phyloP scores from a whole-genome alignment of 169 alveolate genomes.

The Plasmodium sp. region DNA sequence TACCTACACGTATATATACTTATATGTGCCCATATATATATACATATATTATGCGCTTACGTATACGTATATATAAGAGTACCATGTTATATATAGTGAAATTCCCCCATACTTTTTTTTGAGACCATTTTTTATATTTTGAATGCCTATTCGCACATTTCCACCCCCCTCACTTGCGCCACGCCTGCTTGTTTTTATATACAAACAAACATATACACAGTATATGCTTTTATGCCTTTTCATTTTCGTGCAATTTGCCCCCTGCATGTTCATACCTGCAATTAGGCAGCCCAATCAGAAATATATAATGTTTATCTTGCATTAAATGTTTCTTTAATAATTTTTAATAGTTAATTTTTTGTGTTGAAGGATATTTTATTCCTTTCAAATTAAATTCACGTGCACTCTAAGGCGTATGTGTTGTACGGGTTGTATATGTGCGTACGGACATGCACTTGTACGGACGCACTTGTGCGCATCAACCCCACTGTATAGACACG shows the following conservation, averaged over 20 bases:
- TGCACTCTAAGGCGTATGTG: not conserved
- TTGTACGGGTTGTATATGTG: not conserved
- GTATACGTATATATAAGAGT: not conserved
- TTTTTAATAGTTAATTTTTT: conserved; percentile 62
- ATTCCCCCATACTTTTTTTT: not conserved
- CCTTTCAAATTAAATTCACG: conserved; percentile 1
- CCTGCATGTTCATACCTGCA: not conserved
- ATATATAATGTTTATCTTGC: conserved; percentile 10
- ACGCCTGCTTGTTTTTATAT: not conserved
- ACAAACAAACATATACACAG: not conserved
- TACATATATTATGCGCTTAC: not conserved
- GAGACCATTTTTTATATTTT: not conserved
- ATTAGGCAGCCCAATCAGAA: not conserved
- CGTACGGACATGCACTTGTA: not conserved
- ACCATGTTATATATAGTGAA: not conserved
- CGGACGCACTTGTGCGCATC: not conserved
- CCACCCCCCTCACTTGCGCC: not conserved
- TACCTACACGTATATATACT: not conserved
- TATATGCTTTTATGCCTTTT: not conserved
- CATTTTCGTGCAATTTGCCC: not conserved
- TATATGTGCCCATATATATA: not conserved
- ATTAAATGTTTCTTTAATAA: conserved; percentile 26
- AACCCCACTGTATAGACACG: not conserved
- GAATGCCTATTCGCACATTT: not conserved
- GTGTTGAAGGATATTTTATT: conserved; percentile 16